These are phyloP conservation scores for Phytophthora pinifolia DNA, from an alignment of 352 stramenopile species.

Conservation along the genomic window DNA sequence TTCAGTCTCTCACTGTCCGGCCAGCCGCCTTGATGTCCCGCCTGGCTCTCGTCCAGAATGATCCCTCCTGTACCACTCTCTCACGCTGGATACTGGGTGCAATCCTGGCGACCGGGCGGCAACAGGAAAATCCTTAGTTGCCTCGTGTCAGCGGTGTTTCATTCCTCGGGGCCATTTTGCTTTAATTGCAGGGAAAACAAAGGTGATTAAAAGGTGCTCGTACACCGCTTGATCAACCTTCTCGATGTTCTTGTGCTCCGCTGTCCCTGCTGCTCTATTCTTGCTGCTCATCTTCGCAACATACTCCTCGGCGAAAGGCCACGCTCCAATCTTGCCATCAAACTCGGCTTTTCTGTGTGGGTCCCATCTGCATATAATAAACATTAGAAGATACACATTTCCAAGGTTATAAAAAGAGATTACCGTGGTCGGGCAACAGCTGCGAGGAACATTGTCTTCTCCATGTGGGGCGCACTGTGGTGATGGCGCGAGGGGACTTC, in stretches of 20 bases:
- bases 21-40: too few species aligned
- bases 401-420: too few species aligned
- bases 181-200: background rate
- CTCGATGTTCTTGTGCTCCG: background rate
- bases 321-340: background rate
- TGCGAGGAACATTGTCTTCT: background rate
- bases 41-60: too few species aligned
- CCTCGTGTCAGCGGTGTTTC: background rate
- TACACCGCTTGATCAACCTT: background rate
- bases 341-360: background rate
- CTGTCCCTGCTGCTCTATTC: background rate
- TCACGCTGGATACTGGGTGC: too few species aligned
- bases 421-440: background rate
- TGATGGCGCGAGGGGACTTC: too few species aligned
- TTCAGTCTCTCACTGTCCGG: too few species aligned
- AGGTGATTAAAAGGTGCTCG: background rate
- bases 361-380: background rate
- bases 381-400: background rate
- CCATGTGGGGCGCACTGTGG: constrained; percentile 1
- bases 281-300: background rate
- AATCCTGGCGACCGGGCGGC: too few species aligned
- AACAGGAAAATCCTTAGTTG: too few species aligned
- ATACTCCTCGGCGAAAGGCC: background rate
- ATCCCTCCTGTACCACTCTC: too few species aligned
- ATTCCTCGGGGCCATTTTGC: background rate